phyloP scores from a whole-genome alignment of 768 basidiomycete species.

The Paxillus involutus region DNA sequence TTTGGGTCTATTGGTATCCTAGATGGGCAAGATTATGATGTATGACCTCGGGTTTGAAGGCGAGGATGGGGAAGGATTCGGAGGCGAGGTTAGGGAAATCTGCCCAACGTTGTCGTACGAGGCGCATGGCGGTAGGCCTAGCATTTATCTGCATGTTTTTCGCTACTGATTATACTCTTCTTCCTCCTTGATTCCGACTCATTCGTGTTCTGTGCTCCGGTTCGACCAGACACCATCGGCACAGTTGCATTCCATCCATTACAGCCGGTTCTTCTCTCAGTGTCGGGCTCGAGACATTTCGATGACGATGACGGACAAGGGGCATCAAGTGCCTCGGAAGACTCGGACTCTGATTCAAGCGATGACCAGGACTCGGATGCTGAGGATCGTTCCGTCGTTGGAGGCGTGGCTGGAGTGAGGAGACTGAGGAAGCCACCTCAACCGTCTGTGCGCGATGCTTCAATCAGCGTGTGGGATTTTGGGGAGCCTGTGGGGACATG shows the following conservation, averaged over 20 bases:
- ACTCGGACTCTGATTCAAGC: slow-evolving; percentile 16
- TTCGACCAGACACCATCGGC: slow-evolving; percentile 57
- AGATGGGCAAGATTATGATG: slow-evolving; percentile 61
- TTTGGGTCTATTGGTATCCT: neutral
- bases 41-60: slow-evolving; percentile 46
- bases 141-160: neutral
- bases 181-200: neutral
- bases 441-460: slow-evolving; percentile 25
- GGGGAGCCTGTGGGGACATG: neutral
- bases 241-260: slow-evolving; percentile 74
- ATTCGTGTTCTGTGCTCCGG: neutral
- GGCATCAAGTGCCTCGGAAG: neutral
- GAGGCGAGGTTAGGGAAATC: slow-evolving; percentile 10
- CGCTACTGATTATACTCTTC: neutral
- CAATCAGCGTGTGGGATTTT: slow-evolving; percentile 28
- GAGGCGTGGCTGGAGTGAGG: neutral
- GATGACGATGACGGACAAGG: slow-evolving; percentile 10
- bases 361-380: slow-evolving; percentile 2
- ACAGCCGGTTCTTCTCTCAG: slow-evolving; percentile 55
- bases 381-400: neutral
- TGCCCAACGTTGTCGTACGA: slow-evolving; percentile 39
- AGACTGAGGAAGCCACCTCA: slow-evolving; percentile 11
- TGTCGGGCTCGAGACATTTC: slow-evolving; percentile 81
- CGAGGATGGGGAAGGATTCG: slow-evolving; percentile 1
- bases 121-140: slow-evolving; percentile 56